Evolutionary conservation across 495 filamentous ascomycete genomes (phyloP).

Genomic region (Trichoderma asperelloides): DNA sequence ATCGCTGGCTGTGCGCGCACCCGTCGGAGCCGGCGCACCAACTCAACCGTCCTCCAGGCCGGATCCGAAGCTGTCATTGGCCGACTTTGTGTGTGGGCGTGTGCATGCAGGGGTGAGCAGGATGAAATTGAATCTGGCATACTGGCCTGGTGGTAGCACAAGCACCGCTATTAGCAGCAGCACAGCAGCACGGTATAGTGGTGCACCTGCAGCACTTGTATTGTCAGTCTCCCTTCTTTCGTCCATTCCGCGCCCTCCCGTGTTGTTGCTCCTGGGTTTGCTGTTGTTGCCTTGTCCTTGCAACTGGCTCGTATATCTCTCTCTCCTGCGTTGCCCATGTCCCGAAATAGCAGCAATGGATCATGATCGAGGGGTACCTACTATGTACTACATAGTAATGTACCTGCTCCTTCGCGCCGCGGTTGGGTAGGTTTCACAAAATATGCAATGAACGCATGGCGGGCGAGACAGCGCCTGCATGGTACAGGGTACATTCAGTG

Average conservation of each 20-base stretch:
- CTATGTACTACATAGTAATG: background rate
- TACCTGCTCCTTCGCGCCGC: background rate
- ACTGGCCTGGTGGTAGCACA: background rate
- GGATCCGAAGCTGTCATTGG: background rate
- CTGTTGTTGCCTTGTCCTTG: background rate
- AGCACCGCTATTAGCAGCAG: background rate
- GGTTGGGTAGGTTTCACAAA: background rate
- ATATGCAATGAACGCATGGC: background rate
- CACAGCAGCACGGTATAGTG: background rate
- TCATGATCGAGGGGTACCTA: background rate
- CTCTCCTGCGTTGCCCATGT: background rate
- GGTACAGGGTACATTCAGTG: background rate
- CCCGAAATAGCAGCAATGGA: background rate
- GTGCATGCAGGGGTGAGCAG: background rate
- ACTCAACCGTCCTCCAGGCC: background rate
- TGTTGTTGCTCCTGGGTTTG: background rate
- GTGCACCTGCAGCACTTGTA: background rate
- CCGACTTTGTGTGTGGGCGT: background rate
- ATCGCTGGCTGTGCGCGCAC: constrained; percentile 1
- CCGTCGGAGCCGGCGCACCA: background rate
- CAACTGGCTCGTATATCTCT: background rate
- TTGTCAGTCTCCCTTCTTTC: background rate
- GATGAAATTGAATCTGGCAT: background rate
- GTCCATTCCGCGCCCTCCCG: background rate
- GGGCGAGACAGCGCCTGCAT: background rate